Percentiles rank a stretch among this genome's conserved stretches.
phyloP scores from a whole-genome alignment of 257 asterid species.

The Anisodus tanguticus region DNA sequence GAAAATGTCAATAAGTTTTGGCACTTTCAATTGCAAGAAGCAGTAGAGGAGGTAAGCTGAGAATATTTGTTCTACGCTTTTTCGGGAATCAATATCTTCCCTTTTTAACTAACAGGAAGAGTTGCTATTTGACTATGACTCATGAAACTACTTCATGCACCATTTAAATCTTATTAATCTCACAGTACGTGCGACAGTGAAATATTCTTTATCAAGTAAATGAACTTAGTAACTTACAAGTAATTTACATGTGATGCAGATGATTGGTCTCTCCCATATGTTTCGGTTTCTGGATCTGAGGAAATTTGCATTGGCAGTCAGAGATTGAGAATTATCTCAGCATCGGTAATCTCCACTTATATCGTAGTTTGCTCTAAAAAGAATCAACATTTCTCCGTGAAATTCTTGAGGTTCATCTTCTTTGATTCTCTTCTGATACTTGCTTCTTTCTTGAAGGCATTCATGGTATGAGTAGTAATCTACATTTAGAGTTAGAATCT shows the following conservation, averaged over 20 bases:
- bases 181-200: neutral
- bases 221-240: conserved; percentile 29
- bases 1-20: neutral
- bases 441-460: neutral
- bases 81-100: neutral
- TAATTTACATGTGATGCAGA: conserved; percentile 50
- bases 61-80: neutral
- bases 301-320: conserved; percentile 87
- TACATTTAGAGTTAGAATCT: neutral
- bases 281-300: conserved; percentile 74
- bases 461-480: neutral
- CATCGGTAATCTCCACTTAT: conserved; percentile 61
- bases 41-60: neutral
- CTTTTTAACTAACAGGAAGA: neutral
- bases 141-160: neutral
- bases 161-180: neutral
- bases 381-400: neutral
- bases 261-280: conserved; percentile 78
- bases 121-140: conserved; percentile 17
- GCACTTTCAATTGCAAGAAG: neutral
- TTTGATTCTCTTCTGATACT: neutral
- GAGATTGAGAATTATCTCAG: conserved; percentile 69
- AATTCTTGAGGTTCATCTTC: neutral
- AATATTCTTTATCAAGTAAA: conserved; percentile 28
- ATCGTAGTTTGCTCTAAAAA: conserved; percentile 21